phyloP scores from a whole-genome alignment of 2,329 filamentous ascomycete genomes.

The Neopestalotiopsis sp. region DNA sequence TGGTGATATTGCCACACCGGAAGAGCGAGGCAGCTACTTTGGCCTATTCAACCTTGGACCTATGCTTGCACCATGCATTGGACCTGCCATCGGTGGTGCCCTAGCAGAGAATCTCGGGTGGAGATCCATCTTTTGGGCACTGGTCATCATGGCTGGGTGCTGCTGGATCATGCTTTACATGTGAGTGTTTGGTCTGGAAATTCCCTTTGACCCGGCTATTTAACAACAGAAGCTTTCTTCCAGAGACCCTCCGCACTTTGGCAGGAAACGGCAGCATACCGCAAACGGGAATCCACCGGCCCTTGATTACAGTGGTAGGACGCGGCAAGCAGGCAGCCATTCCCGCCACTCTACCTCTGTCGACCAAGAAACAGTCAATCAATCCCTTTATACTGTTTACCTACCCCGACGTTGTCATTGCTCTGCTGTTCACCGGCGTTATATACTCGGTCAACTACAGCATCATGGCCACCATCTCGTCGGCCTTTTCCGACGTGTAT shows the following conservation, averaged over 20 bases:
- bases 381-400: constrained; percentile 38
- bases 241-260: not conserved
- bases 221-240: not conserved
- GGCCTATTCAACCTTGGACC: constrained; percentile 40
- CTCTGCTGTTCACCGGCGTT: constrained; percentile 36
- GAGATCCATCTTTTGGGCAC: constrained; percentile 53
- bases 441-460: constrained; percentile 41
- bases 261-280: constrained; percentile 8
- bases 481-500: constrained; percentile 33
- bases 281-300: not conserved
- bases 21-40: constrained; percentile 39
- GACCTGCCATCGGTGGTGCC: constrained; percentile 58
- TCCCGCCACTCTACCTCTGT: not conserved
- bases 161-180: constrained; percentile 38
- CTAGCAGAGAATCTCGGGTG: constrained; percentile 61
- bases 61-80: constrained; percentile 61
- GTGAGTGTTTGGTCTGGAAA: not conserved
- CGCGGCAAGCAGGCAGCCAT: constrained; percentile 6
- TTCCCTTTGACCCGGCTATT: constrained; percentile 24
- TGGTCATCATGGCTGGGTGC: constrained; percentile 42
- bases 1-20: constrained; percentile 37
- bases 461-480: constrained; percentile 40
- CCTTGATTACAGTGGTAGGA: constrained; percentile 31
- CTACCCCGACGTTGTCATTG: constrained; percentile 35
- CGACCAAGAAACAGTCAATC: constrained; percentile 19